Conservation (phyloP, 768 basidiomycete genomes). For the Imleria badia region DNA sequence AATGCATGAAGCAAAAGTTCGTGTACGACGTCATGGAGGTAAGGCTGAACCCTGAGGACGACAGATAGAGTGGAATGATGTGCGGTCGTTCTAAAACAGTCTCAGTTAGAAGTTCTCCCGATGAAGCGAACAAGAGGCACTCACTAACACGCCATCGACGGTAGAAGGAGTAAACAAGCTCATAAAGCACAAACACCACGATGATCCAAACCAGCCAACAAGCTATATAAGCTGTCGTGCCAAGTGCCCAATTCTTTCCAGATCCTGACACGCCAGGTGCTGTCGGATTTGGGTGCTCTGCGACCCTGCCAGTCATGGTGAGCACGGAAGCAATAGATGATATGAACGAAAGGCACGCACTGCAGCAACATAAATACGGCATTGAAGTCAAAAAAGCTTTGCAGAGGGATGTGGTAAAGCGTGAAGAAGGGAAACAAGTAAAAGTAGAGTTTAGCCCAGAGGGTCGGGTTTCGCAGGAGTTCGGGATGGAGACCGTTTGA, state of each 20-base stretch:
- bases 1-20: slow-evolving; percentile 81
- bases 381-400: slow-evolving; percentile 89
- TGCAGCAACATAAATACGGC: slow-evolving; percentile 79
- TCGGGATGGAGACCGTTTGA: slow-evolving; percentile 66
- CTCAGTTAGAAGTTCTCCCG: slow-evolving; percentile 4
- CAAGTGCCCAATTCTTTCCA: slow-evolving; percentile 79
- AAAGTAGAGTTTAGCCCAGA: slow-evolving; percentile 57
- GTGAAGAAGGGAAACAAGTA: slow-evolving; percentile 68
- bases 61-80: slow-evolving; percentile 81
- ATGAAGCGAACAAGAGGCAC: slow-evolving; percentile 35
- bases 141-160: slow-evolving; percentile 78
- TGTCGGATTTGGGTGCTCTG: slow-evolving; percentile 70
- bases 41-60: slow-evolving; percentile 72
- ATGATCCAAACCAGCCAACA: slow-evolving; percentile 78
- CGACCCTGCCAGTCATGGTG: slow-evolving; percentile 50
- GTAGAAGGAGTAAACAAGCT: slow-evolving; percentile 70
- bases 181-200: slow-evolving; percentile 73
- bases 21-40: slow-evolving; percentile 78
- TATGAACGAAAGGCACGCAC: slow-evolving; percentile 47
- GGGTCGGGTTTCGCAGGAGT: slow-evolving; percentile 60
- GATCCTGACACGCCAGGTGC: slow-evolving; percentile 69
- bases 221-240: slow-evolving; percentile 77
- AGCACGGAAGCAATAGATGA: slow-evolving; percentile 5
- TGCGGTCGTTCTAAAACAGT: slow-evolving; percentile 67
- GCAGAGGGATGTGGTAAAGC: slow-evolving; percentile 70